Evolutionary conservation across 1,139 yeast genomes (phyloP).

Genomic region (Pichia sp.): DNA sequence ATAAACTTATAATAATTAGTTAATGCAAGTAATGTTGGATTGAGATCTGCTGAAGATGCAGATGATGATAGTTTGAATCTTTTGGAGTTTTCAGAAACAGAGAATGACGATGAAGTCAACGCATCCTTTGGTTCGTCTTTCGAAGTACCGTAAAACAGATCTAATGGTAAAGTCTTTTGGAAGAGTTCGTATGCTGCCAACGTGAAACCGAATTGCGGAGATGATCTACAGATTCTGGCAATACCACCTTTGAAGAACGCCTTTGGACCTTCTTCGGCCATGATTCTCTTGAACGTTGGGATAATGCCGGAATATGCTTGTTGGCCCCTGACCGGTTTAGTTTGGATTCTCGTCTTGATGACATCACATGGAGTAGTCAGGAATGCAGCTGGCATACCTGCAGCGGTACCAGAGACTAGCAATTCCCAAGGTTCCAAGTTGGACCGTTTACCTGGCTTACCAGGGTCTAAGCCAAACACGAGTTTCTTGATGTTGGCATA

Average conservation of each 20-base stretch:
- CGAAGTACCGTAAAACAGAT: constrained; percentile 34
- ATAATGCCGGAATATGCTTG: constrained; percentile 71
- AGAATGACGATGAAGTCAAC: constrained; percentile 7
- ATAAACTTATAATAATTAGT: constrained; percentile 18
- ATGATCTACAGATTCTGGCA: constrained; percentile 91
- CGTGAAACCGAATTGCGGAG: constrained; percentile 98
- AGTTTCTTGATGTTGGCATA: constrained; percentile 89
- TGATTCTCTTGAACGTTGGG: constrained; percentile 74
- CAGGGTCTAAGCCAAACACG: constrained; percentile 82
- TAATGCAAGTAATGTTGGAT: constrained; percentile 27
- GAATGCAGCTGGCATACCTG: constrained; percentile 98
- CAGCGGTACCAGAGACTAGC: constrained; percentile 86
- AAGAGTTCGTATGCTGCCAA: constrained; percentile 93
- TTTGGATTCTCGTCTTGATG: constrained; percentile 91
- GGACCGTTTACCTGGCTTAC: constrained; percentile 46
- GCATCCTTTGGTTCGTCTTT: background rate
- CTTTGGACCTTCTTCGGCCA: constrained; percentile 57
- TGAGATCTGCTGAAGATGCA: constrained; percentile 25
- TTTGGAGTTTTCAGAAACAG: constrained; percentile 26
- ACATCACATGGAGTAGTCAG: constrained; percentile 97
- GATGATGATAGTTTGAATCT: constrained; percentile 30
- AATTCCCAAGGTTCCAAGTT: constrained; percentile 79
- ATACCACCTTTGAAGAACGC: constrained; percentile 97
- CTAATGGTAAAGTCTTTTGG: constrained; percentile 55
- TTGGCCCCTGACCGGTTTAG: constrained; percentile 78